Evolutionary conservation across 2,329 filamentous ascomycete species (phyloP).

Genomic region (Periconia sp.): DNA sequence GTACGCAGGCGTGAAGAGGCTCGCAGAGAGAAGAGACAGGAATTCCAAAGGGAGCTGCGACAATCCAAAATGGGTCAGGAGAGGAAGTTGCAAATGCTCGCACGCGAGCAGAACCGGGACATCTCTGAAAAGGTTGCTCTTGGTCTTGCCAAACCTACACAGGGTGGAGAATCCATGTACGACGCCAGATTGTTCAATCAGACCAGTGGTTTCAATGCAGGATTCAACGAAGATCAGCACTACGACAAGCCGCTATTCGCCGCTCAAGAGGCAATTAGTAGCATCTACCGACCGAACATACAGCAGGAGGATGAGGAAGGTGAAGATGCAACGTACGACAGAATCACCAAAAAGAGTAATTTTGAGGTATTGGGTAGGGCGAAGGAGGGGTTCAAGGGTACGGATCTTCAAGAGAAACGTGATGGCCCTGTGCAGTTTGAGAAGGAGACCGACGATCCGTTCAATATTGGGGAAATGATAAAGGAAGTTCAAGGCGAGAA

Average conservation of each 20-base stretch:
- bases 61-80: slow-evolving; percentile 96
- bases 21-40: slow-evolving; percentile 74
- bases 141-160: slow-evolving; percentile 90
- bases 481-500: slow-evolving; percentile 69
- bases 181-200: slow-evolving; percentile 96
- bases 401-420: slow-evolving; percentile 77
- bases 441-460: slow-evolving; percentile 83
- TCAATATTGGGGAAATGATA: slow-evolving; percentile 93
- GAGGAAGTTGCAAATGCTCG: slow-evolving; percentile 87
- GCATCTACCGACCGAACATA: slow-evolving; percentile 83
- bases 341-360: slow-evolving; percentile 80
- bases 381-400: slow-evolving; percentile 84
- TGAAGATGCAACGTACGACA: slow-evolving; percentile 79
- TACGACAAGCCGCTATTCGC: slow-evolving; percentile 98
- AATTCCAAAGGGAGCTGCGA: slow-evolving; percentile 85
- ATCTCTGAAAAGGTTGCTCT: slow-evolving; percentile 97
- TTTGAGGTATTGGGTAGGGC: slow-evolving; percentile 88
- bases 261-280: slow-evolving; percentile 90
- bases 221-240: slow-evolving; percentile 95
- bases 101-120: slow-evolving; percentile 92
- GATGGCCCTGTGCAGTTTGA: slow-evolving; percentile 97
- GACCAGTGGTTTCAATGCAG: slow-evolving; percentile 83
- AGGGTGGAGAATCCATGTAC: slow-evolving; percentile 92
- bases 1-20: slow-evolving; percentile 75
- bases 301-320: slow-evolving; percentile 73